phyloP scores from a whole-genome alignment of 768 basidiomycete genomes.

The Glaciozyma antarctica region DNA sequence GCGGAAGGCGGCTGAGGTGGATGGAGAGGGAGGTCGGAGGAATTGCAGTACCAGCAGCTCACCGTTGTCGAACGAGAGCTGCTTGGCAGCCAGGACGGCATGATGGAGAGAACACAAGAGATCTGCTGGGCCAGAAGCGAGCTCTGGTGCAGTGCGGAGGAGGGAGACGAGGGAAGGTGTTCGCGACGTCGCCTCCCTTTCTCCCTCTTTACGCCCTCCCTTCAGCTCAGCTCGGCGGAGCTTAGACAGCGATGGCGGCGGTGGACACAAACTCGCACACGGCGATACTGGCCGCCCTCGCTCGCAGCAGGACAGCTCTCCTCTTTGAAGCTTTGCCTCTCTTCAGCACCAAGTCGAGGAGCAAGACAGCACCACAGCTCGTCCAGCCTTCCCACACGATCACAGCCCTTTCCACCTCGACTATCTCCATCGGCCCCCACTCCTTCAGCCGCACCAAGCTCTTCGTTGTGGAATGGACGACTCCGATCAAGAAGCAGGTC shows the following conservation, averaged over 20 bases:
- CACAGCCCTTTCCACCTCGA: conserved; percentile 5
- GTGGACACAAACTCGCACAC: neutral
- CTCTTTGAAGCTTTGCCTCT: neutral
- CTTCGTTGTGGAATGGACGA: conserved; percentile 16
- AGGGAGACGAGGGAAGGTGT: no score
- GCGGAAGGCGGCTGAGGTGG: conserved; percentile 5
- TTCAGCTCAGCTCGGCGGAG: neutral
- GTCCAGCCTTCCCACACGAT: conserved; percentile 14
- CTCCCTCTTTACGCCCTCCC: neutral
- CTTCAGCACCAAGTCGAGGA: conserved; percentile 1
- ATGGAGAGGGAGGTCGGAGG: conserved; percentile 4
- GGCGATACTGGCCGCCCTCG: neutral
- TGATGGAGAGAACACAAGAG: neutral
- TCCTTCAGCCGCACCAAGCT: conserved; percentile 10
- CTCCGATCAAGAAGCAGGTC: neutral
- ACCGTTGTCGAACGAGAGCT: neutral
- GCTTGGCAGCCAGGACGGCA: conserved; percentile 6
- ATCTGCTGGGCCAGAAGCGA: neutral
- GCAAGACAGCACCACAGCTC: conserved; percentile 5
- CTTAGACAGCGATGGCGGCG: no score
- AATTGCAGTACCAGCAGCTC: conserved; percentile 32
- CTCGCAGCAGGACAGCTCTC: neutral
- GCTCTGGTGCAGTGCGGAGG: no score
- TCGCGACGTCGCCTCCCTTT: neutral
- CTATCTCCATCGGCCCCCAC: conserved; percentile 22